Conservation (phyloP, 2,329 filamentous ascomycete species). For the Stemphylium lycopersici region DNA sequence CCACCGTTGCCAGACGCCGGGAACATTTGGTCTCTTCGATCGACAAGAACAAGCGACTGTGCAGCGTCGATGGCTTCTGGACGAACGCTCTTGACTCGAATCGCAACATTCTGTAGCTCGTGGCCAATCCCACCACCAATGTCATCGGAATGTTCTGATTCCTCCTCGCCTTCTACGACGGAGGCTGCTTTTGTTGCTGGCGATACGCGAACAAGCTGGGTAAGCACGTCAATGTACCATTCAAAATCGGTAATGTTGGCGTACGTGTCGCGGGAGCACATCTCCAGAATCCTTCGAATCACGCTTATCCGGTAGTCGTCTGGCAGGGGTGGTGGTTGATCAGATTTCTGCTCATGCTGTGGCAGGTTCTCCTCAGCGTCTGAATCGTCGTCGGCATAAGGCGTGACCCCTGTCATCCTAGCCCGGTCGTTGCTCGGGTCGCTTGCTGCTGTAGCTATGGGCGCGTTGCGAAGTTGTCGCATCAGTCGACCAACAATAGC, state of each 20-base stretch:
- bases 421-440: constrained; percentile 56
- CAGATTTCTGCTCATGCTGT: constrained; percentile 57
- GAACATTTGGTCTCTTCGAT: constrained; percentile 64
- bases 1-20: constrained; percentile 58
- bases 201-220: constrained; percentile 77
- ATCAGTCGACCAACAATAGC: constrained; percentile 85
- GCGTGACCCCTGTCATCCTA: constrained; percentile 51
- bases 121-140: constrained; percentile 77
- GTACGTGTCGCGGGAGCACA: constrained; percentile 91
- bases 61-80: constrained; percentile 81
- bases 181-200: constrained; percentile 54
- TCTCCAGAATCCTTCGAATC: constrained; percentile 79
- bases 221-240: constrained; percentile 93
- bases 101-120: constrained; percentile 87
- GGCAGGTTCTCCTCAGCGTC: constrained; percentile 61
- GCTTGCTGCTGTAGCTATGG: constrained; percentile 58
- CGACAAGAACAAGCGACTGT: constrained; percentile 72
- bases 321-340: constrained; percentile 68
- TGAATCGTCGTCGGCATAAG: constrained; percentile 62
- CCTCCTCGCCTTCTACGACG: constrained; percentile 36
- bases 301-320: constrained; percentile 86
- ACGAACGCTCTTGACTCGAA: constrained; percentile 86
- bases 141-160: constrained; percentile 38
- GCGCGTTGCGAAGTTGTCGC: constrained; percentile 76
- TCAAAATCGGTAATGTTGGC: constrained; percentile 87